Percentiles rank a stretch among this genome's conserved stretches.
Conservation (phyloP, 345 rosid species). For the Eucalyptus polyanthemos region DNA sequence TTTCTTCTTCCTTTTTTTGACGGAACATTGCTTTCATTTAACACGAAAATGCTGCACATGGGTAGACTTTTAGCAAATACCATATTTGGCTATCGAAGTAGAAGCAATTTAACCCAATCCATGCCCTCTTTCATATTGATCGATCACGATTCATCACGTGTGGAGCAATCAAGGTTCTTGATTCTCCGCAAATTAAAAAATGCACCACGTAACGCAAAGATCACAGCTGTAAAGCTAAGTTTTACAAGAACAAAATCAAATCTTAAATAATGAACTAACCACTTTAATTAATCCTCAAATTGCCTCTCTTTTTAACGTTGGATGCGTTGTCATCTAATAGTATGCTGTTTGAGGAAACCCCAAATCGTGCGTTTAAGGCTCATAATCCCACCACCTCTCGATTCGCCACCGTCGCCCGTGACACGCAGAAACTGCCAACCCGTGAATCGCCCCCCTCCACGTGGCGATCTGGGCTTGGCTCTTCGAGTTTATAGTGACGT, state of each 20-base stretch:
- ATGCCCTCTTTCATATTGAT: not conserved
- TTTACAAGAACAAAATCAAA: not conserved
- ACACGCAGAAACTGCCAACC: slow-evolving; percentile 24
- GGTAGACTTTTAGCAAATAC: not conserved
- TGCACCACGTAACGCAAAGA: not conserved
- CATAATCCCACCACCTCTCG: not conserved
- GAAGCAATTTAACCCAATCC: not conserved
- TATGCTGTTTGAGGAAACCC: not conserved
- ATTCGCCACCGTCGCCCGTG: slow-evolving; percentile 20
- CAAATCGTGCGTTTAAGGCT: not conserved
- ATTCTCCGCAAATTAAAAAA: not conserved
- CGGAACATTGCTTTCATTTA: not conserved
- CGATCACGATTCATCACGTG: fast-evolving
- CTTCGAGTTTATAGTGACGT: not conserved
- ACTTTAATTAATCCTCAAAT: not conserved
- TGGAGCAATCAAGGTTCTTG: not conserved
- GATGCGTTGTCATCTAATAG: not conserved
- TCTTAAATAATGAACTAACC: not conserved
- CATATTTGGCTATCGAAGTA: not conserved
- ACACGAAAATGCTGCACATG: not conserved
- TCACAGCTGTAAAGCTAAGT: not conserved
- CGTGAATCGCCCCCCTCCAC: slow-evolving; percentile 48
- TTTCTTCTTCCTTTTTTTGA: not conserved
- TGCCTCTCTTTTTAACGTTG: not conserved
- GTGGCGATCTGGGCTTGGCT: slow-evolving; percentile 7